Evolutionary conservation across 345 rosid genomes (phyloP).

Genomic region (Angophora floribunda): DNA sequence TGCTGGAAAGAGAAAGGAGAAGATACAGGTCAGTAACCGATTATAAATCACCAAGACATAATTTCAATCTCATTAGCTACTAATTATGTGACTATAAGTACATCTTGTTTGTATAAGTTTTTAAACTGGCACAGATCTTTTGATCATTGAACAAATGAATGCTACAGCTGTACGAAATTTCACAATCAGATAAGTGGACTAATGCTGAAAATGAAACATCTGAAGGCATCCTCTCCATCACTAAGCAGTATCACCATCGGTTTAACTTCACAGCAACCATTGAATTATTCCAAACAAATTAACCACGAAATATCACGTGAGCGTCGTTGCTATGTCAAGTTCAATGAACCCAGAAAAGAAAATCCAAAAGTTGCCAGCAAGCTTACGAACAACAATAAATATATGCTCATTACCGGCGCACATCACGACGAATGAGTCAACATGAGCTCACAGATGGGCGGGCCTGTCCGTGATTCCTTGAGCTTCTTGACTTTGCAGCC

Average conservation of each 20-base stretch:
- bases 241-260: neutral
- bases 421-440: conserved; percentile 62
- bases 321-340: neutral
- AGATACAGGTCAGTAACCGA: neutral
- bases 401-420: conserved; percentile 33
- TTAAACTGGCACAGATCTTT: neutral
- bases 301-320: neutral
- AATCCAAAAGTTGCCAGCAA: neutral
- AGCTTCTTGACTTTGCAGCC: conserved; percentile 67
- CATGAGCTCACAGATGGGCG: conserved; percentile 48
- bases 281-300: neutral
- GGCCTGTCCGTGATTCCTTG: conserved; percentile 37
- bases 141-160: neutral
- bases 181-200: neutral
- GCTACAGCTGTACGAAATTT: neutral
- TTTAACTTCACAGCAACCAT: neutral
- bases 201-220: neutral
- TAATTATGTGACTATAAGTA: neutral
- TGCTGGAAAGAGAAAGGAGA: conserved; percentile 37
- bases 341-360: neutral
- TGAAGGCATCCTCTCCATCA: neutral
- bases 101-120: neutral
- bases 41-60: neutral
- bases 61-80: neutral
- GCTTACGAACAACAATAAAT: neutral